Conservation (phyloP, 345 rosid genomes). For the Brassica nigra region DNA sequence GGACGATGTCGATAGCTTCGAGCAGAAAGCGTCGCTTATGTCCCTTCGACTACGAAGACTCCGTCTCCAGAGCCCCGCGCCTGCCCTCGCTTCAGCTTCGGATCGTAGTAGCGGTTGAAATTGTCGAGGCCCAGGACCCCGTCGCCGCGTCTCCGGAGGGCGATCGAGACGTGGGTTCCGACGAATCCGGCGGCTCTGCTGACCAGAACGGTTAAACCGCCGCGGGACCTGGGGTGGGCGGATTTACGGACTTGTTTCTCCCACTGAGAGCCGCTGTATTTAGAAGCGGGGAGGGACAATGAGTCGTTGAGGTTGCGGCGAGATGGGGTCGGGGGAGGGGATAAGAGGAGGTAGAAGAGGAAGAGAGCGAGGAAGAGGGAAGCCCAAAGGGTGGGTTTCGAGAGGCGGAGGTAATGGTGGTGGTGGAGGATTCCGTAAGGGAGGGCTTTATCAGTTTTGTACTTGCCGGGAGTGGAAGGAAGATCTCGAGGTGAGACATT, state of each 20-base stretch:
- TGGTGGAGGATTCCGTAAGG: constrained; percentile 42
- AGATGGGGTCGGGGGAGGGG: constrained; percentile 40
- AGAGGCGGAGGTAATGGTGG: constrained; percentile 53
- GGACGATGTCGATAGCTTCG: constrained; percentile 54
- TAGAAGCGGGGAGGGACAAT: constrained; percentile 26
- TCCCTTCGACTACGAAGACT: constrained; percentile 65
- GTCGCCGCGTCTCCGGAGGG: constrained; percentile 66
- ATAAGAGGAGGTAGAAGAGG: constrained; percentile 48
- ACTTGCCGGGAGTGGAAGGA: constrained; percentile 72
- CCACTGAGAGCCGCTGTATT: constrained; percentile 52
- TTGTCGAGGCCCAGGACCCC: constrained; percentile 78
- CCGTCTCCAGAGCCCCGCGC: constrained; percentile 50
- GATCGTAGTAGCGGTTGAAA: constrained; percentile 67
- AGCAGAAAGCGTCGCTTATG: constrained; percentile 54
- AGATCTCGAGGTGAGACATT: constrained; percentile 63
- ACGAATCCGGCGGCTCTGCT: constrained; percentile 89
- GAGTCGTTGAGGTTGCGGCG: constrained; percentile 45
- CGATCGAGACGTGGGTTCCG: constrained; percentile 62
- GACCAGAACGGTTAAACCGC: constrained; percentile 60
- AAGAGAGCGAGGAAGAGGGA: constrained; percentile 51
- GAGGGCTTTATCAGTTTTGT: constrained; percentile 58
- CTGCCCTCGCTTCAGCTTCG: constrained; percentile 60
- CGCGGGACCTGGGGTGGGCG: constrained; percentile 42
- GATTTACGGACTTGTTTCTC: constrained; percentile 57
- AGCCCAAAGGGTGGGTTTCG: constrained; percentile 52